Percentiles rank a stretch among this genome's conserved stretches.
Evolutionary conservation across 768 basidiomycete genomes (phyloP).

Genomic region (Daedalea quercina): DNA sequence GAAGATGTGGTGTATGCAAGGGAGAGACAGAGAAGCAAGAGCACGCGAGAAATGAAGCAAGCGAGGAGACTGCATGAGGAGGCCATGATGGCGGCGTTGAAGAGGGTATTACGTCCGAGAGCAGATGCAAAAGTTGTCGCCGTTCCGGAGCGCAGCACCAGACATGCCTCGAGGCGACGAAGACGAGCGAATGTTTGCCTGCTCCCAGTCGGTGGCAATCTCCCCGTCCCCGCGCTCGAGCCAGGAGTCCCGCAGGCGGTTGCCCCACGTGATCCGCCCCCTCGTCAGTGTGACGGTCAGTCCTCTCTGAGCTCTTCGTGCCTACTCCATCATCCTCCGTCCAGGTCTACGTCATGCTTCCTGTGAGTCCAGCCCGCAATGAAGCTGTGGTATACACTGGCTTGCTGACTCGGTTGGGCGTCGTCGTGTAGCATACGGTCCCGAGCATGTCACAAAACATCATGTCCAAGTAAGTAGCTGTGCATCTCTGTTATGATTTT

Average conservation of each 20-base stretch:
- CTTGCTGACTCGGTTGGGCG: no score
- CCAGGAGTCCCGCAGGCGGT: no score
- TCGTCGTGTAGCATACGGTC: no score
- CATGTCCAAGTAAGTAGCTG: no score
- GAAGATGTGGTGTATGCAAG: constrained; percentile 9
- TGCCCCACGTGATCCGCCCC: background rate
- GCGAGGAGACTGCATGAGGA: constrained; percentile 3
- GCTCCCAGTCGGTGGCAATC: background rate
- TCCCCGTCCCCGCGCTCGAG: background rate
- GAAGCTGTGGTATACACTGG: no score
- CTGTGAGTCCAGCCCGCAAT: no score
- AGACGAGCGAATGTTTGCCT: background rate
- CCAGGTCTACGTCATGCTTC: no score
- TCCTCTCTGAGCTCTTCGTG: no score
- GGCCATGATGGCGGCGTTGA: constrained; percentile 1
- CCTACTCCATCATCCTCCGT: no score
- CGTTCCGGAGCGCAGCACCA: background rate
- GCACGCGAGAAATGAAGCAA: constrained; percentile 11
- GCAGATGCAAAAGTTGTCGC: background rate
- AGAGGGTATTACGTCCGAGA: background rate
- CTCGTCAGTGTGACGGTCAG: no score
- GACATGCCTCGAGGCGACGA: constrained; percentile 3
- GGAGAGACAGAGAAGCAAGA: constrained; percentile 14
- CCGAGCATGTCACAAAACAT: no score
- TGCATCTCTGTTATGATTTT: no score